Evolutionary conservation across 441 rosid species (phyloP).

Genomic region (Arabidopsis lyrata): DNA sequence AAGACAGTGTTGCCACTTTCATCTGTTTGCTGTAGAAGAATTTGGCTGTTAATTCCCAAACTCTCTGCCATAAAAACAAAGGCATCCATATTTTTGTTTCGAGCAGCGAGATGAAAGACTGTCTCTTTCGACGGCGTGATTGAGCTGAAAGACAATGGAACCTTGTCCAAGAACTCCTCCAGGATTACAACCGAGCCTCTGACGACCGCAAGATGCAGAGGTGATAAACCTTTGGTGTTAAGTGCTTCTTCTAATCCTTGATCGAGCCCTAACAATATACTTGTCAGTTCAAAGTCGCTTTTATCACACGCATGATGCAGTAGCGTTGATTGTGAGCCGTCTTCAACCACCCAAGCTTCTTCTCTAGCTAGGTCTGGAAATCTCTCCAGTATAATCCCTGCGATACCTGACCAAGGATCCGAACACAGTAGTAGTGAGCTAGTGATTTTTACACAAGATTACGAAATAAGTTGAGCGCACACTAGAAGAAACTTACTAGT

Average conservation of each 20-base stretch:
- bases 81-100: conserved; percentile 53
- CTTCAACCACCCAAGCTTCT: conserved; percentile 27
- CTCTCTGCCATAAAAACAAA: conserved; percentile 51
- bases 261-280: conserved; percentile 50
- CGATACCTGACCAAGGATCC: conserved; percentile 13
- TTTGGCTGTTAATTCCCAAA: conserved; percentile 43
- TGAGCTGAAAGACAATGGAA: conserved; percentile 45
- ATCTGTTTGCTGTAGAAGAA: conserved; percentile 43
- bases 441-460: background rate
- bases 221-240: conserved; percentile 55
- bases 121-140: conserved; percentile 53
- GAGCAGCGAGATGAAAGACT: conserved; percentile 56
- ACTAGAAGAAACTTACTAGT: conserved; percentile 21
- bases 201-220: conserved; percentile 58
- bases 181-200: conserved; percentile 53
- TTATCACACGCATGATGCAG: conserved; percentile 55
- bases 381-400: conserved; percentile 11
- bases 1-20: conserved; percentile 56
- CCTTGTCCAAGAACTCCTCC: conserved; percentile 50
- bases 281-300: conserved; percentile 54
- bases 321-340: conserved; percentile 35
- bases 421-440: background rate
- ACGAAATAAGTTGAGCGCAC: background rate
- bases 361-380: conserved; percentile 45
- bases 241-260: conserved; percentile 44